phyloP scores from a whole-genome alignment of 345 rosid genomes.

The Abelmoschus esculentus region DNA sequence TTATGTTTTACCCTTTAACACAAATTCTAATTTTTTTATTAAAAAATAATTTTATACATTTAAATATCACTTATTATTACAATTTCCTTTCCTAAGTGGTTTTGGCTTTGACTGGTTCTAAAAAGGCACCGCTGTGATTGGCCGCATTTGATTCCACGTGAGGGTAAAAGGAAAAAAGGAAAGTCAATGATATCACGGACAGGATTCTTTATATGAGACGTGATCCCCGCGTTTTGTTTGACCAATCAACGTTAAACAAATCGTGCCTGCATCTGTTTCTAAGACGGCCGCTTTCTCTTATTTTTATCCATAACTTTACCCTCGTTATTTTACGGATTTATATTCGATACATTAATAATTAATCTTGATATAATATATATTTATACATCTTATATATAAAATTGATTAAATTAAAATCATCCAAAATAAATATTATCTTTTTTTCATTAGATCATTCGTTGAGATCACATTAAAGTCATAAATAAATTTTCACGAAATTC shows the following conservation, averaged over 20 bases:
- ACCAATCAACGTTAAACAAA: background rate
- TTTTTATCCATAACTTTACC: background rate
- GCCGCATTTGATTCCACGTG: constrained; percentile 12
- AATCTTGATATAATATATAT: too few species aligned
- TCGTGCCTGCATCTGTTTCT: background rate
- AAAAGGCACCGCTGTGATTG: constrained; percentile 14
- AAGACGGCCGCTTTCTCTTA: background rate
- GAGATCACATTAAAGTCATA: background rate
- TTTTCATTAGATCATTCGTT: too few species aligned
- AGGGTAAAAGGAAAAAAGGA: background rate
- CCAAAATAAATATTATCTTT: too few species aligned
- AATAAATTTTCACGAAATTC: background rate
- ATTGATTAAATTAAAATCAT: too few species aligned
- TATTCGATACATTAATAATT: too few species aligned
- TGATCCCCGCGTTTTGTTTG: background rate
- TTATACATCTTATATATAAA: too few species aligned
- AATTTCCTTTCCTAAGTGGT: background rate
- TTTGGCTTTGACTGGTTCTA: constrained; percentile 15
- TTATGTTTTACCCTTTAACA: too few species aligned
- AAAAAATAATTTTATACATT: too few species aligned
- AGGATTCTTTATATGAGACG: background rate
- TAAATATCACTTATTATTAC: background rate
- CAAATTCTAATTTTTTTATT: too few species aligned
- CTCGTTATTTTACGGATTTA: background rate
- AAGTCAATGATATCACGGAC: constrained; percentile 23